Conservation (phyloP, 805 yeast genomes). For the Brettanomyces anomalus region DNA sequence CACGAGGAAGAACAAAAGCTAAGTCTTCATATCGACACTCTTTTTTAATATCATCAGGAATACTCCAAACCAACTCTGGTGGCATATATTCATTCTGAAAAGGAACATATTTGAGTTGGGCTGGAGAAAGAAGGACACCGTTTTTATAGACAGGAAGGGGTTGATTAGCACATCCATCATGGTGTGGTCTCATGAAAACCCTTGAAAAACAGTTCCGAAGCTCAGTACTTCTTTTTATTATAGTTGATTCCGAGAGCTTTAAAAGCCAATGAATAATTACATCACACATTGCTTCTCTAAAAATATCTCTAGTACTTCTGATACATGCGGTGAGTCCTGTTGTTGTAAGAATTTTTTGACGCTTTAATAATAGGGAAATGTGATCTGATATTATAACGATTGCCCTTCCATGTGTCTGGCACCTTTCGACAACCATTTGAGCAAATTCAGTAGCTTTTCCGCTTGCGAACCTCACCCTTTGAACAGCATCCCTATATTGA, state of each 20-base stretch:
- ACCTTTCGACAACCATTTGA: constrained; percentile 57
- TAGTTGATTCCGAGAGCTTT: constrained; percentile 45
- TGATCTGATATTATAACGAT: constrained; percentile 51
- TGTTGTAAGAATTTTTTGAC: constrained; percentile 47
- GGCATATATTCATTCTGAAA: constrained; percentile 20
- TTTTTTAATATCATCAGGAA: constrained; percentile 32
- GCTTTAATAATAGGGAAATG: constrained; percentile 37
- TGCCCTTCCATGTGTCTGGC: constrained; percentile 61
- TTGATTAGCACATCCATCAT: constrained; percentile 31
- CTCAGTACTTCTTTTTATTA: constrained; percentile 38
- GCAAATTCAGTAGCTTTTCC: constrained; percentile 58
- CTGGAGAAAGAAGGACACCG: constrained; percentile 19
- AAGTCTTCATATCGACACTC: constrained; percentile 34
- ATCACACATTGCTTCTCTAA: constrained; percentile 74
- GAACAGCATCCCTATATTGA: constrained; percentile 67
- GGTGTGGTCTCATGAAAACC: constrained; percentile 57
- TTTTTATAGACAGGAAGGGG: constrained; percentile 21
- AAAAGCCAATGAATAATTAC: constrained; percentile 61
- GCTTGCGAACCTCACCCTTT: constrained; percentile 55
- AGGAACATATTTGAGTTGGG: constrained; percentile 7
- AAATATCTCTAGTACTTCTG: constrained; percentile 56
- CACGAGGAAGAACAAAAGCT: neutral
- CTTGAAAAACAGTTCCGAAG: constrained; percentile 44
- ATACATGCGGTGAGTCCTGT: constrained; percentile 64
- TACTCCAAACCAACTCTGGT: constrained; percentile 34